Evolutionary conservation across 495 filamentous ascomycete species (phyloP).

Genomic region (Wilcoxina mikolae): DNA sequence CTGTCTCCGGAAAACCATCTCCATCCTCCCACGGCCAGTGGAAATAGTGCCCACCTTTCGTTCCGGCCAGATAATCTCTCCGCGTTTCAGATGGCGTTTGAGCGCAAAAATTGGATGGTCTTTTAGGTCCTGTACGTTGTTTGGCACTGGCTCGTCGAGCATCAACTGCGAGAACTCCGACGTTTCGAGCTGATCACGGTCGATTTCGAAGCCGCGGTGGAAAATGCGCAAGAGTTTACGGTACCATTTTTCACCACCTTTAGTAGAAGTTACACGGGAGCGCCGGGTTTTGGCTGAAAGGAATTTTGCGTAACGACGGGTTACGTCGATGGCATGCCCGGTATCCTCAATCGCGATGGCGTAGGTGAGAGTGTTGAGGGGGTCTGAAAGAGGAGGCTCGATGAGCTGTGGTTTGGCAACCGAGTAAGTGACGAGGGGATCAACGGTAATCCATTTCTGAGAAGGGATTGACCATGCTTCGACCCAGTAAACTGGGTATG

Average conservation of each 20-base stretch:
- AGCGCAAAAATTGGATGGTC: constrained; percentile 70
- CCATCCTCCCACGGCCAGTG: constrained; percentile 42
- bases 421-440: constrained; percentile 66
- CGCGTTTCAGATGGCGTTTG: constrained; percentile 68
- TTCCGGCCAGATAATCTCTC: constrained; percentile 64
- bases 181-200: constrained; percentile 69
- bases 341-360: constrained; percentile 75
- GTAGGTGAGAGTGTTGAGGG: constrained; percentile 61
- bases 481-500: constrained; percentile 80
- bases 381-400: constrained; percentile 65
- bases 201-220: constrained; percentile 29
- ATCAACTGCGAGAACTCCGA: constrained; percentile 56
- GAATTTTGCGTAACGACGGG: constrained; percentile 59
- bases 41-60: constrained; percentile 56
- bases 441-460: constrained; percentile 82
- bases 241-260: constrained; percentile 61
- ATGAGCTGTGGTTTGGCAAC: constrained; percentile 54
- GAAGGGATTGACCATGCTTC: constrained; percentile 71
- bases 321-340: constrained; percentile 62
- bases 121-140: constrained; percentile 81
- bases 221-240: constrained; percentile 20
- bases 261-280: constrained; percentile 53
- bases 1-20: constrained; percentile 58
- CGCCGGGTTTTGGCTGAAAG: constrained; percentile 81
- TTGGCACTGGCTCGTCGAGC: constrained; percentile 71